Conservation (phyloP, 805 yeast genomes). For the Candida qinlingensis region DNA sequence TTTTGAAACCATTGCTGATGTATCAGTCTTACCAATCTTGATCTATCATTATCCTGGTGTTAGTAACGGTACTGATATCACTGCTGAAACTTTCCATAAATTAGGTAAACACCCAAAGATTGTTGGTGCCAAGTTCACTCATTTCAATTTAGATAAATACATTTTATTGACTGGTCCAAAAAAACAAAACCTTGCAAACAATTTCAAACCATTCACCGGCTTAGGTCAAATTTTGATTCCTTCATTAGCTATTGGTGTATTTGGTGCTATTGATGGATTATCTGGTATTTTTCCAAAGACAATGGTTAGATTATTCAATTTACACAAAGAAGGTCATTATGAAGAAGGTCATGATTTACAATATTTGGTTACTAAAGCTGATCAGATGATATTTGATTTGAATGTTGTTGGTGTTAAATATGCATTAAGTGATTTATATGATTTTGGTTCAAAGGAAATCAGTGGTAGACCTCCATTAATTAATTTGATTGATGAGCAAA, state of each 20-base stretch:
- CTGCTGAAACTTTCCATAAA: conserved; percentile 21
- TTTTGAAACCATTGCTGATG: conserved; percentile 28
- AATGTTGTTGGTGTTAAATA: conserved; percentile 30
- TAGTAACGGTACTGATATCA: conserved; percentile 28
- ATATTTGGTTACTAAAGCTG: conserved; percentile 36
- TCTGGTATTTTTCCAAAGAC: conserved; percentile 48
- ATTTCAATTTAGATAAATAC: conserved; percentile 42
- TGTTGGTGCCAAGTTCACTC: conserved; percentile 37
- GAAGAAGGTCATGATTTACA: conserved; percentile 40
- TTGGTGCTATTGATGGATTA: conserved; percentile 48
- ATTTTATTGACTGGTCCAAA: conserved; percentile 34
- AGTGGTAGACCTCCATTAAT: conserved; percentile 31
- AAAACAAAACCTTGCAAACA: conserved; percentile 28
- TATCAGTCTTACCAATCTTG: conserved; percentile 30
- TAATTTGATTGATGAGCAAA: conserved; percentile 8
- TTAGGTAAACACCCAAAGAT: conserved; percentile 31
- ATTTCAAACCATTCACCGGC: conserved; percentile 44
- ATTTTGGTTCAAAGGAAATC: conserved; percentile 21
- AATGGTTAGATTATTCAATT: conserved; percentile 33
- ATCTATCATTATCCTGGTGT: conserved; percentile 35
- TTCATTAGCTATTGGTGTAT: conserved; percentile 37
- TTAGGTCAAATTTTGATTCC: conserved; percentile 48
- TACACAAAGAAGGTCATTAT: conserved; percentile 30
- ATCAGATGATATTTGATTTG: conserved; percentile 27
- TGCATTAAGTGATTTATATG: conserved; percentile 21